Conservation (phyloP, 208 protist genomes). For the Angomonas ambiguus region DNA sequence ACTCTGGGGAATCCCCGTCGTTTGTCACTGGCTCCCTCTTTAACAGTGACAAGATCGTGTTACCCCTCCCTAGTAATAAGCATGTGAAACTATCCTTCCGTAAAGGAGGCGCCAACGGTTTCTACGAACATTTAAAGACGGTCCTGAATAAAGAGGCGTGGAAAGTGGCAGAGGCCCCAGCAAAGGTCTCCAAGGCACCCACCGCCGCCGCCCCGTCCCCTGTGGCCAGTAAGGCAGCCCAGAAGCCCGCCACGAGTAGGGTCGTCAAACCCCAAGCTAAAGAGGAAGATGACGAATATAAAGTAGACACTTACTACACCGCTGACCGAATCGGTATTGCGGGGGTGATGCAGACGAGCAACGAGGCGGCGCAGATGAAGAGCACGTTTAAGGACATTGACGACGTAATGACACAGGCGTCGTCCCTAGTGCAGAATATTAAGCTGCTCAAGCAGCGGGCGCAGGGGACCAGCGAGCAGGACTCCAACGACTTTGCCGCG, state of each 20-base stretch:
- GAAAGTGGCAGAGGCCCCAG: constrained; percentile 1
- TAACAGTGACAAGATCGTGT: constrained; percentile 53
- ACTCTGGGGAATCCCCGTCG: constrained; percentile 26
- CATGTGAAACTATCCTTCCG: constrained; percentile 58
- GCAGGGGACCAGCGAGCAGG: constrained; percentile 21
- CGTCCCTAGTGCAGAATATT: constrained; percentile 64
- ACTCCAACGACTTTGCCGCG: constrained; percentile 24
- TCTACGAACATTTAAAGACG: constrained; percentile 33
- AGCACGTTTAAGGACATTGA: constrained; percentile 75
- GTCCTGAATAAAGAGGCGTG: constrained; percentile 44
- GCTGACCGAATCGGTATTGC: constrained; percentile 68
- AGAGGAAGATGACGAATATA: background rate
- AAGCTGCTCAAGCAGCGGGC: constrained; percentile 39
- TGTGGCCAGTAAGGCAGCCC: background rate
- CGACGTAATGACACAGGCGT: constrained; percentile 81
- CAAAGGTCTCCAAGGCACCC: background rate
- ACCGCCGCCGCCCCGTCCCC: background rate
- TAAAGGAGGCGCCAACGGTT: constrained; percentile 42
- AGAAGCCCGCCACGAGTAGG: background rate
- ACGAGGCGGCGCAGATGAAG: constrained; percentile 37
- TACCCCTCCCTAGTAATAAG: constrained; percentile 38
- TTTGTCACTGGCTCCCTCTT: constrained; percentile 33
- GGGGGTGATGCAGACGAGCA: constrained; percentile 57
- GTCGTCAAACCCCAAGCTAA: background rate
- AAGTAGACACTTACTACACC: constrained; percentile 10